A percentile compares a stretch with the other conserved stretches of the same genome.
These are phyloP conservation scores for Kodamaea kakaduensis DNA, from an alignment of 805 yeast species.

Conservation along the genomic window DNA sequence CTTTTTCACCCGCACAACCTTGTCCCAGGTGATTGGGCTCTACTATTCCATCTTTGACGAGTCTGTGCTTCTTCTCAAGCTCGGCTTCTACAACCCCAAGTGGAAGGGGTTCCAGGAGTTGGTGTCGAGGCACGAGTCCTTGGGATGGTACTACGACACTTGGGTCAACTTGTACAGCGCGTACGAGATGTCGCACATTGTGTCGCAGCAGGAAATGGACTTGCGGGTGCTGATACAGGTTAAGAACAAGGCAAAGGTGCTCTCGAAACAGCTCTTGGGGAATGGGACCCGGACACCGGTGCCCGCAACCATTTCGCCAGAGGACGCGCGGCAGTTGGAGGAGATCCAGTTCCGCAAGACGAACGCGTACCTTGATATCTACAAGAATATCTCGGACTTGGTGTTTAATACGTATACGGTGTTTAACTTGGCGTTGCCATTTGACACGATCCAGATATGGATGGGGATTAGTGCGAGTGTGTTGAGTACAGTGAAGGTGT, in stretches of 20 bases:
- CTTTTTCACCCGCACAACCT: slow-evolving; percentile 39
- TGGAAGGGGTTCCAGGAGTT: slow-evolving; percentile 22
- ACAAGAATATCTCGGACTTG: slow-evolving; percentile 37
- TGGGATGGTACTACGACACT: slow-evolving; percentile 68
- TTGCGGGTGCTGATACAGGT: slow-evolving; percentile 58
- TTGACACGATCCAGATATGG: slow-evolving; percentile 42
- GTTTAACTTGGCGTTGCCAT: slow-evolving; percentile 31
- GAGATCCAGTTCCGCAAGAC: slow-evolving; percentile 36
- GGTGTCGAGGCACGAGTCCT: slow-evolving; percentile 55
- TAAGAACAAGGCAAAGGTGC: slow-evolving; percentile 46
- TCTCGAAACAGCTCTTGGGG: slow-evolving; percentile 39
- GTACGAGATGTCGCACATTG: slow-evolving; percentile 37
- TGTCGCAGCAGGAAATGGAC: slow-evolving; percentile 48
- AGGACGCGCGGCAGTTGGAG: slow-evolving; percentile 21
- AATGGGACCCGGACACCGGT: slow-evolving; percentile 13
- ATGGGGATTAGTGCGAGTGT: slow-evolving; percentile 41
- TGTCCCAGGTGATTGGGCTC: slow-evolving; percentile 51
- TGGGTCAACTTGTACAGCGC: slow-evolving; percentile 53
- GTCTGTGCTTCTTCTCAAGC: slow-evolving; percentile 50
- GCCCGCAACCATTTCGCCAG: slow-evolving; percentile 17
- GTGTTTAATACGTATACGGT: slow-evolving; percentile 41
- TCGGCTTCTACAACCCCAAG: slow-evolving; percentile 37
- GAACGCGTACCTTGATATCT: slow-evolving; percentile 37
- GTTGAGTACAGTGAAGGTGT: slow-evolving; percentile 36
- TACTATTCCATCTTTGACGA: slow-evolving; percentile 70